Evolutionary conservation across 2,329 filamentous ascomycete species (phyloP).

Genomic region (Monilinia laxa): DNA sequence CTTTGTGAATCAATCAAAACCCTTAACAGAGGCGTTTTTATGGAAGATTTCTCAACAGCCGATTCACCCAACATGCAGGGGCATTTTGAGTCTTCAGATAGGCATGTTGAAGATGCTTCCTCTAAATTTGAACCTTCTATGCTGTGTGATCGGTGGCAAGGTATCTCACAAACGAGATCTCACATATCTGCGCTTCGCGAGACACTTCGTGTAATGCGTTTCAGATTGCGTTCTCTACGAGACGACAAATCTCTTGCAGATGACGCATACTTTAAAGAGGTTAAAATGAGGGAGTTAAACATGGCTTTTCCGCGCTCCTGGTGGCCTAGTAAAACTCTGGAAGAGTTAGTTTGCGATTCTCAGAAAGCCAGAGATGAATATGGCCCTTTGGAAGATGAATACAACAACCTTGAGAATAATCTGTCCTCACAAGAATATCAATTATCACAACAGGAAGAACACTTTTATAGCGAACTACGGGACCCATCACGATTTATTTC

Average conservation of each 20-base stretch:
- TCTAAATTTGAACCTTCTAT: not conserved
- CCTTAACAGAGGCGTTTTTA: not conserved
- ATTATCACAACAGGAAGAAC: conserved; percentile 23
- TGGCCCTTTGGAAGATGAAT: conserved; percentile 32
- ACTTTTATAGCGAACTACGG: conserved; percentile 18
- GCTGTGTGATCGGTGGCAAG: not conserved
- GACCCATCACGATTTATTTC: not conserved
- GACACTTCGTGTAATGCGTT: not conserved
- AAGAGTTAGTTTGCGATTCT: not conserved
- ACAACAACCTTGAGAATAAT: conserved; percentile 29
- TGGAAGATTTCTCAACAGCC: not conserved
- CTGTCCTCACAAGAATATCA: conserved; percentile 26
- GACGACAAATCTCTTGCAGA: conserved; percentile 22
- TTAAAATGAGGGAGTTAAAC: not conserved
- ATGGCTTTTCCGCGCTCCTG: conserved; percentile 1
- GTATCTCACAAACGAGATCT: not conserved
- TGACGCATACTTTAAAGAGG: conserved; percentile 23
- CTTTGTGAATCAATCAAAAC: too few relatives aligned
- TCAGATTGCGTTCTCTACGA: conserved; percentile 15
- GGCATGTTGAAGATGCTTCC: not conserved
- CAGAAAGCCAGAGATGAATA: conserved; percentile 29
- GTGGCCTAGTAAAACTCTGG: not conserved
- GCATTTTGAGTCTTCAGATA: not conserved
- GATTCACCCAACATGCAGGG: not conserved
- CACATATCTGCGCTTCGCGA: not conserved